Base-by-base conservation (phyloP, 768 basidiomycete species). In the Termitomyces sp. region DNA sequence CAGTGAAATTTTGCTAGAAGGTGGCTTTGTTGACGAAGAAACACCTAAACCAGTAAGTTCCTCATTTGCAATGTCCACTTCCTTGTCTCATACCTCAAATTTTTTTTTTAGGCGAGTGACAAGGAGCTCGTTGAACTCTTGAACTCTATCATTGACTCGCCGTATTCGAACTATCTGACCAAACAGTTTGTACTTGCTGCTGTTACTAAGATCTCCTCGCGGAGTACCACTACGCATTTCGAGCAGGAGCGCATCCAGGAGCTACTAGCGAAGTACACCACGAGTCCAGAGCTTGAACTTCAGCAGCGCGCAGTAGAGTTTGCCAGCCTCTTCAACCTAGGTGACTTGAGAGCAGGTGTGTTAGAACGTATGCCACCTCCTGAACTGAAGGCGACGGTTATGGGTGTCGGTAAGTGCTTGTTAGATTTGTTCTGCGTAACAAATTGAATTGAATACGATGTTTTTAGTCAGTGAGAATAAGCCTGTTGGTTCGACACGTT, bases 311-410 rank as follows among this genome's bases (percentile, higher is more conserved):
- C 94, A 0, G 92, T 98, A 14, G 97, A 99, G 70, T 98, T 94
- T 70, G 91, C 89, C 1, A 89, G 83, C 63, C 68, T 99, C 62
- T 93, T 92, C 67, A 83, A 79, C 30, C 72, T 92, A 8, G 87
- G 86, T 5, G 85, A 89, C n/a, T 73, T 90, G 21, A 78, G 83
- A 57, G 78, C 80, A 8, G 97, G 96, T 38, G 94, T 99, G 1
- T 70, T 98, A 58, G 97, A 99, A 74, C 83, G 94, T 54, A 99
- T 99, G 97, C 97, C 97, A n/a, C 90, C 93, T 5, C 97, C 97
- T 1, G 97, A 99, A 69, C 73, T 98, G 61, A 97, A 95, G 73
- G 88, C 90, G n/a, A 98, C 96, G 2, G 91, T 98, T 2, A 89
- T 96, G 80, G 97, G 93, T 46, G 81, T 89, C 58, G 91, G 94